Conservation (phyloP, 2,329 filamentous ascomycete genomes). For the Ceratocystis cacaofunesta region DNA sequence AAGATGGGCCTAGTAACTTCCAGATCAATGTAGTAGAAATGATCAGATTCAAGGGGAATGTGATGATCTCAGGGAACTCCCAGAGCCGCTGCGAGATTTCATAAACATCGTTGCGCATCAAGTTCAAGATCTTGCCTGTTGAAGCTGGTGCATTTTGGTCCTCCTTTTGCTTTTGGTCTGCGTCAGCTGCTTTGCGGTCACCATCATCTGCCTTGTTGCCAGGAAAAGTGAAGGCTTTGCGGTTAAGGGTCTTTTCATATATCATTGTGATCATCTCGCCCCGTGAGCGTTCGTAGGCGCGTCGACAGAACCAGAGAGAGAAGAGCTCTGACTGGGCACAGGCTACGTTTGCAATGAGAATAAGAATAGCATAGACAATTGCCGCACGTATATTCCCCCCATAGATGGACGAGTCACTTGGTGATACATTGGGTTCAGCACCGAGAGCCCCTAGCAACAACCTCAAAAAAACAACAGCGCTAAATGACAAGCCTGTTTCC, state of each 20-base stretch:
- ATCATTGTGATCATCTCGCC: constrained; percentile 77
- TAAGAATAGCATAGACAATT: constrained; percentile 44
- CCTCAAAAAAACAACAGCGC: constrained; percentile 56
- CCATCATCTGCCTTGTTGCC: constrained; percentile 20
- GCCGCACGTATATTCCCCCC: constrained; percentile 7
- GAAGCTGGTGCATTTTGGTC: constrained; percentile 36
- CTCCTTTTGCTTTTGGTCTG: constrained; percentile 15
- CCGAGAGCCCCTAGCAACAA: constrained; percentile 36
- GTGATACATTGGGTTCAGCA: not conserved
- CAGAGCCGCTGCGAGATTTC: constrained; percentile 74
- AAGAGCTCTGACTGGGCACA: constrained; percentile 53
- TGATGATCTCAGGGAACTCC: constrained; percentile 66
- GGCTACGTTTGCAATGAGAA: constrained; percentile 44
- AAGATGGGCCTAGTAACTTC: constrained; percentile 56
- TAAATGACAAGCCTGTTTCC: constrained; percentile 40
- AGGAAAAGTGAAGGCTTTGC: constrained; percentile 40
- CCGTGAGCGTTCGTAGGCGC: constrained; percentile 68
- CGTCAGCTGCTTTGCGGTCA: constrained; percentile 13
- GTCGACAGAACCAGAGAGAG: constrained; percentile 66
- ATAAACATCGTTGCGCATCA: constrained; percentile 71
- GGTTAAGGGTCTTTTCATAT: constrained; percentile 59
- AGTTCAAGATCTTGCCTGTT: constrained; percentile 79
- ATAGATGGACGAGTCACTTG: not conserved
- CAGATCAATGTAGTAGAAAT: constrained; percentile 61
- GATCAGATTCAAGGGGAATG: constrained; percentile 61